Evolutionary conservation across 2,329 filamentous ascomycete species (phyloP).

Genomic region (Trichoderma gracile): DNA sequence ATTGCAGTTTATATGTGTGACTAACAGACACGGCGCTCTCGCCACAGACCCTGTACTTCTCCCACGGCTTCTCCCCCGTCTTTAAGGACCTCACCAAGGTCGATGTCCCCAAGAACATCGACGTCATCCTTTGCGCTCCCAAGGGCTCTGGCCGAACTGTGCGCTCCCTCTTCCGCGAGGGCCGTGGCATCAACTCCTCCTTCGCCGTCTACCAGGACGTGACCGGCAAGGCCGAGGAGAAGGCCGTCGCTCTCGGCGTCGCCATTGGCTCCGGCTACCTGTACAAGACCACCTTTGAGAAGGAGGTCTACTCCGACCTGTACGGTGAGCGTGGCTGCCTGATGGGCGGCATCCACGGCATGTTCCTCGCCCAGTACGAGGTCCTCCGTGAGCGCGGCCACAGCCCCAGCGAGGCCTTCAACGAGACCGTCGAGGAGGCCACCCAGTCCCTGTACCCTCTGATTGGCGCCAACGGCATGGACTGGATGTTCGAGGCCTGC

Average conservation of each 20-base stretch:
- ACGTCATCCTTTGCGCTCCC: constrained; percentile 98
- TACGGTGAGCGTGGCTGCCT: constrained; percentile 99
- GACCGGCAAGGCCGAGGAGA: constrained; percentile 96
- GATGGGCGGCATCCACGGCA: constrained; percentile 99
- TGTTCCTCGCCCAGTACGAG: constrained; percentile 99
- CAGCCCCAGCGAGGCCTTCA: constrained; percentile 97
- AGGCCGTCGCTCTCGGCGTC: constrained; percentile 93
- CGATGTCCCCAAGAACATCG: constrained; percentile 90
- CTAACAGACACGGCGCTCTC: constrained; percentile 32
- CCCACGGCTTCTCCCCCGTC: constrained; percentile 99
- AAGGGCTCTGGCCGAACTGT: constrained; percentile 99
- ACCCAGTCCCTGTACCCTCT: constrained; percentile 97
- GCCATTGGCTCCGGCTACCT: constrained; percentile 97
- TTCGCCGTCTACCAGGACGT: constrained; percentile 98
- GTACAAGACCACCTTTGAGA: constrained; percentile 99
- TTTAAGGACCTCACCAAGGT: constrained; percentile 99
- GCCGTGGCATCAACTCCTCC: constrained; percentile 99
- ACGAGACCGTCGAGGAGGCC: constrained; percentile 99
- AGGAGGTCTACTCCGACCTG: constrained; percentile 99
- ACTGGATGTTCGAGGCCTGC: constrained; percentile 99
- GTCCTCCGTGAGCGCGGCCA: constrained; percentile 98
- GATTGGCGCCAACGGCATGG: constrained; percentile 97
- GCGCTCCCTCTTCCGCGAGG: constrained; percentile 97
- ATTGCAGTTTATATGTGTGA: neutral
- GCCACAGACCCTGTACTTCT: constrained; percentile 94